A percentile compares a stretch with the other conserved stretches of the same genome.
Evolutionary conservation across 306 rosid species (phyloP).

Genomic region (Medicago lupulina): DNA sequence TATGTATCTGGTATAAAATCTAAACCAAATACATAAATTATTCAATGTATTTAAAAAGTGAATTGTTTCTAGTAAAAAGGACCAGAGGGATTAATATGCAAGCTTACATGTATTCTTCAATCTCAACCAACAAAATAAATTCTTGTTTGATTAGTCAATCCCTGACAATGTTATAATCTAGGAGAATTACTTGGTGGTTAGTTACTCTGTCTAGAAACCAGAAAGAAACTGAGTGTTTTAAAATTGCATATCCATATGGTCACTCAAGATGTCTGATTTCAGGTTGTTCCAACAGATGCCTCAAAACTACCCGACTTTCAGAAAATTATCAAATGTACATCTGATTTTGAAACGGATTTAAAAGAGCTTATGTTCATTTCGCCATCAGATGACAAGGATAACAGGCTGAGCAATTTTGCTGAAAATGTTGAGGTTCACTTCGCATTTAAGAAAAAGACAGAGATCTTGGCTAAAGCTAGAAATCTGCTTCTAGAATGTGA

Average conservation of each 20-base stretch:
- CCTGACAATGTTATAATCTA: conserved; percentile 11
- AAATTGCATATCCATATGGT: conserved; percentile 33
- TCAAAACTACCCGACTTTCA: conserved; percentile 91
- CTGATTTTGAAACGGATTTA: conserved; percentile 71
- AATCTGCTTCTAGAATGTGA: conserved; percentile 79
- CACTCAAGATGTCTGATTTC: conserved; percentile 50
- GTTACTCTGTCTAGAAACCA: conserved; percentile 31
- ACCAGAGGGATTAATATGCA: too few relatives aligned
- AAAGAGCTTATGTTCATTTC: conserved; percentile 81
- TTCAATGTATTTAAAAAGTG: too few relatives aligned
- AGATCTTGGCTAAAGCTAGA: conserved; percentile 87
- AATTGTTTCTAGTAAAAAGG: too few relatives aligned
- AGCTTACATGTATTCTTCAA: conserved; percentile 15
- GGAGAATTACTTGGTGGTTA: conserved; percentile 26
- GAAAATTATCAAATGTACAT: conserved; percentile 70
- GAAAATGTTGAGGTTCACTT: conserved; percentile 99
- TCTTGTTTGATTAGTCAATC: conserved; percentile 20
- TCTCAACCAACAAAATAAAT: conserved; percentile 23
- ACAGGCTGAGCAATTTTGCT: conserved; percentile 73
- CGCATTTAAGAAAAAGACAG: conserved; percentile 84
- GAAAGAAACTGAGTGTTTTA: conserved; percentile 13
- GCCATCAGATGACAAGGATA: conserved; percentile 66
- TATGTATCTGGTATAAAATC: too few relatives aligned
- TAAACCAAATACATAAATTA: too few relatives aligned
- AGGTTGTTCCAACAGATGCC: conserved; percentile 97